Evolutionary conservation across 495 filamentous ascomycete genomes (phyloP), one percentile per base, ranked within the genome.

Genomic region (Penicillium longicatenatum): DNA sequence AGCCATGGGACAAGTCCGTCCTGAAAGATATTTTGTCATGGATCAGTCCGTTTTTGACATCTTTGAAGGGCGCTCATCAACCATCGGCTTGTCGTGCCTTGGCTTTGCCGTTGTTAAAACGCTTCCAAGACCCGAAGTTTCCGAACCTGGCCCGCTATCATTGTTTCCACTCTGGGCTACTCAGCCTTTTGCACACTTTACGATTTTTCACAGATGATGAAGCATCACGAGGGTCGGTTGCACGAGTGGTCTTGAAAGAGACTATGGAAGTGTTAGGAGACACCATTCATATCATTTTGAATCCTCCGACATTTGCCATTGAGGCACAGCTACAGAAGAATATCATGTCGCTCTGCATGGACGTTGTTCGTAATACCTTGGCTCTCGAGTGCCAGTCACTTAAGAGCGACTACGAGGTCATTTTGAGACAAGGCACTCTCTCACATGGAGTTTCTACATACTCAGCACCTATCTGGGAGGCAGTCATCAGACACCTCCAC

Each of bases 351-450:
- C 52, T 74, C 6, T 80, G 81, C 30, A 79, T 89, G 66, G 78
- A 84, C 42, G 86, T 93, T 45, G 82, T 94, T 20, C 82, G 82
- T 54, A 82, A 84, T 44, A 86, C 89, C 6, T 75, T 97, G 21
- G 80, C 82, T 2, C 75, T 96, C 16, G 92, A 96, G 69, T 87
- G 88, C 45, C 86, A 86, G 55, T 88, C 86, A 6, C 79, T 93
- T 1, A 82, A 81, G 43, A 84, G 84, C 56, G 89, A 93, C 63
- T 89, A 85, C 66, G 81, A 86, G 48, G 81, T 86, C 14, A 79
- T 95, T 50, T 74, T 83, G 6, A 76, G 75, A 6, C 75, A 79
- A 3, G 75, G 76, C 22, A 72, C 80, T 11, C 78, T 93, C n/a
- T 86, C 90, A 39, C 81, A 88, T 54, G 85, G 86, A 21, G 76